Evolutionary conservation across 2,329 filamentous ascomycete genomes (phyloP).

Genomic region (Botrytis aclada): DNA sequence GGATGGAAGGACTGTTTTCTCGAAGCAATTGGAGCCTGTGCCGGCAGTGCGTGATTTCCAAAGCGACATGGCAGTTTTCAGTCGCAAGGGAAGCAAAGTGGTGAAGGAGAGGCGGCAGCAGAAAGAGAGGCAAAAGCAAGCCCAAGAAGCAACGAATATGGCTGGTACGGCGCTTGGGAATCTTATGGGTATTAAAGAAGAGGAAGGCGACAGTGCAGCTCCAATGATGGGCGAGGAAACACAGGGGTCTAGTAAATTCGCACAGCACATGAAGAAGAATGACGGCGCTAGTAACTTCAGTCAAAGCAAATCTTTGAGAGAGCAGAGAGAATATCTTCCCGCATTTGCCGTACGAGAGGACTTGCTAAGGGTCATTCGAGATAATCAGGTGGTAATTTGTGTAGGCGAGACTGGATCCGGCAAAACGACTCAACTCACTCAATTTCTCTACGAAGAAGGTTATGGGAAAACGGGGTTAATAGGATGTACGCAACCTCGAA

Average conservation of each 20-base stretch:
- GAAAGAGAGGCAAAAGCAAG: slow-evolving; percentile 88
- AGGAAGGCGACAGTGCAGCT: slow-evolving; percentile 84
- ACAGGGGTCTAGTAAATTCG: slow-evolving; percentile 73
- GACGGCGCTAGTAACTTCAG: slow-evolving; percentile 89
- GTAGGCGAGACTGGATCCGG: slow-evolving; percentile 97
- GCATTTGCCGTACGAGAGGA: slow-evolving; percentile 97
- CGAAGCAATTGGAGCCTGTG: slow-evolving; percentile 92
- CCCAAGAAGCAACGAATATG: slow-evolving; percentile 89
- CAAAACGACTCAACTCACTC: slow-evolving; percentile 95
- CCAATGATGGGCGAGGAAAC: slow-evolving; percentile 69
- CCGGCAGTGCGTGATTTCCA: slow-evolving; percentile 89
- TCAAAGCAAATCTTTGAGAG: slow-evolving; percentile 81
- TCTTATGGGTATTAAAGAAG: slow-evolving; percentile 92
- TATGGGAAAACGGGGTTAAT: slow-evolving; percentile 88
- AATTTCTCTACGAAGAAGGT: slow-evolving; percentile 93
- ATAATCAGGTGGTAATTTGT: slow-evolving; percentile 96
- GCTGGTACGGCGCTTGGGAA: slow-evolving; percentile 91
- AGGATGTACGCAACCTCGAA: slow-evolving; percentile 90
- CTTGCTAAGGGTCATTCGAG: slow-evolving; percentile 82
- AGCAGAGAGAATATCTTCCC: slow-evolving; percentile 89
- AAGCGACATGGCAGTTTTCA: slow-evolving; percentile 98
- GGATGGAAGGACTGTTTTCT: slow-evolving; percentile 93
- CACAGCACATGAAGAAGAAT: slow-evolving; percentile 82
- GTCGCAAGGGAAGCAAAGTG: slow-evolving; percentile 88
- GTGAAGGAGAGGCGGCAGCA: slow-evolving; percentile 90